Conservation (phyloP, 169 alveolate genomes). For the Plasmodium sp. region DNA sequence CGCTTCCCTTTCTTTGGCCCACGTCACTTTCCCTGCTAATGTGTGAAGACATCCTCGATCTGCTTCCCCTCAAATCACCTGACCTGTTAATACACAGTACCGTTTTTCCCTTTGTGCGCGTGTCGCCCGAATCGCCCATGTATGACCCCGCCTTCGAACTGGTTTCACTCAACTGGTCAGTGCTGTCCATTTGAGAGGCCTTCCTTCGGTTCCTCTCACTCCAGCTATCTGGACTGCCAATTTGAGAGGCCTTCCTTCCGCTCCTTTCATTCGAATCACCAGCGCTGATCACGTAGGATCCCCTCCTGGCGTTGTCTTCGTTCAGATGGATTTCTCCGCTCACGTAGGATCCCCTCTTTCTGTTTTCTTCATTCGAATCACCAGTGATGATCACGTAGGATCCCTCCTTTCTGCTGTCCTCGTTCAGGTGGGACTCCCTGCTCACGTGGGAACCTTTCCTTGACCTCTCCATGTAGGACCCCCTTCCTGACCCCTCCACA, state of each 20-base stretch:
- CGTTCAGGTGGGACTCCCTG: neutral
- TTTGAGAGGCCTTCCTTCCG: neutral
- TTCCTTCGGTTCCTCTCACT: neutral
- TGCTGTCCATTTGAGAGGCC: neutral
- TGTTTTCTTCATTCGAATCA: neutral
- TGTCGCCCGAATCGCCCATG: neutral
- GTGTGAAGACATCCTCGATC: neutral
- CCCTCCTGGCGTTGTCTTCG: too few relatives aligned
- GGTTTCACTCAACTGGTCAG: neutral
- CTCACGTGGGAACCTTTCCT: neutral
- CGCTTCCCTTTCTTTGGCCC: neutral
- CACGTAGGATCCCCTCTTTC: neutral
- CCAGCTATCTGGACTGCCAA: neutral
- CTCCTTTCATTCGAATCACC: neutral
- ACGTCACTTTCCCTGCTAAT: neutral
- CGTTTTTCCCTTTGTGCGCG: neutral
- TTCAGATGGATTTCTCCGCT: neutral
- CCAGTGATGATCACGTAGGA: neutral
- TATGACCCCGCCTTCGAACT: neutral
- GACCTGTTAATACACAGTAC: neutral
- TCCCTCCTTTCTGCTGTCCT: neutral
- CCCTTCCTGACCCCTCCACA: neutral
- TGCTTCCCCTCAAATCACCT: neutral
- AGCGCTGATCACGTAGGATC: neutral
- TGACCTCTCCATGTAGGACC: neutral